Evolutionary conservation across 164 flowering plant species (phyloP), one percentile per base, ranked within the genome.

Genomic region (Akebia trifoliata): DNA sequence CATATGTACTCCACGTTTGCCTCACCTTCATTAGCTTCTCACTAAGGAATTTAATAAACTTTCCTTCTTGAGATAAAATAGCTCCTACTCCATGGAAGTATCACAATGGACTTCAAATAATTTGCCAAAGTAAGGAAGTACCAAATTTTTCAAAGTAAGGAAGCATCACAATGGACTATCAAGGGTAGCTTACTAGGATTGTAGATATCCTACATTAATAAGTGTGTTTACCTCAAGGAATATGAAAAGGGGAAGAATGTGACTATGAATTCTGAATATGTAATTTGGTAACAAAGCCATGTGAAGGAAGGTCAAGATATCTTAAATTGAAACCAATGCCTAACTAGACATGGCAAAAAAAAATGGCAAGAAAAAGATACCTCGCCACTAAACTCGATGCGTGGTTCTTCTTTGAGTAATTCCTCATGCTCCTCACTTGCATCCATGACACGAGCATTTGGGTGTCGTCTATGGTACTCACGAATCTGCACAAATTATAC

Each of bases 301-400:
- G 32, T 29, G 34, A 29, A 15, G 35, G 39, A 36, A 35, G 3
- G 20, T 30, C 15, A 21, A 14, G 18, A 22, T 54, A 5, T 54
- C 20, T 54, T 25, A 30, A 6, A 12, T 22, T 14, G 43, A 2
- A 12, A 40, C 3, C 24, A 15, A 24, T 14, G 20, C 6, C 20
- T 6, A 45, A 18, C 7, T 31, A 17, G 10, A 4, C 17, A 22
- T 15, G 38, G 4, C 17, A 59, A 4, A 17, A 59, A 20, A 56
- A 46, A 56, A 39, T 24, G 39, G 28, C 31, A 4, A 57, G 52
- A 59, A 57, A 58, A 30, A 35, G 43, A 49, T 17, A 81, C 99
- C 99, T 94, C 99, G 37, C 99, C 99, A 68, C 91, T 90, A 65
- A 94, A 94, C 63, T 88, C 97, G 64, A 94, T 70, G 18, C 28